Evolutionary conservation across 108 stramenopile genomes (phyloP).

Genomic region (Nannochloropsis oceanica): DNA sequence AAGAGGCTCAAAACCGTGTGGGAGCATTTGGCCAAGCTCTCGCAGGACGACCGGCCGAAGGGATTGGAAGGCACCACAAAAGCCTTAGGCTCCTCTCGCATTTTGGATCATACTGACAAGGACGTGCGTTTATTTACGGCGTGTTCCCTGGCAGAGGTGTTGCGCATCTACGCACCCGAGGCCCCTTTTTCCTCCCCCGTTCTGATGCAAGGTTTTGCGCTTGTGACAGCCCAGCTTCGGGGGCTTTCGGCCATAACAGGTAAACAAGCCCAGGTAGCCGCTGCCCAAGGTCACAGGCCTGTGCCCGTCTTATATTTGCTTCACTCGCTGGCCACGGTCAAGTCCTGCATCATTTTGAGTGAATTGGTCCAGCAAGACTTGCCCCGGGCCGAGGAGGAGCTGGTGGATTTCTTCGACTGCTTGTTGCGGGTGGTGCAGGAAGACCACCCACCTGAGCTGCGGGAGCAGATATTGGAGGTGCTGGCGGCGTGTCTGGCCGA

Average conservation of each 20-base stretch:
- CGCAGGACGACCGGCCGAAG: constrained; percentile 5
- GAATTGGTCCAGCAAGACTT: constrained; percentile 22
- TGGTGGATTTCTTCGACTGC: constrained; percentile 25
- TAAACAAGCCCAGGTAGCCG: not conserved
- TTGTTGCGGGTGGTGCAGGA: constrained; percentile 19
- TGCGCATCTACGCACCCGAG: constrained; percentile 36
- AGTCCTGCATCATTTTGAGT: constrained; percentile 33
- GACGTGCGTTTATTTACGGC: constrained; percentile 21
- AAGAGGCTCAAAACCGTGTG: constrained; percentile 1
- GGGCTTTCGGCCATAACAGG: constrained; percentile 4
- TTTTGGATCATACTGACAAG: constrained; percentile 22
- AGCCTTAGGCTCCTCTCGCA: constrained; percentile 3
- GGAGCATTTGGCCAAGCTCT: not conserved
- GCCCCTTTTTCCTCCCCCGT: constrained; percentile 25
- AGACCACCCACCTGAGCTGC: not conserved
- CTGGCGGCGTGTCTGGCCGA: constrained; percentile 22
- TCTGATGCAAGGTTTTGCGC: constrained; percentile 10
- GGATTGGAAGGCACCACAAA: constrained; percentile 16
- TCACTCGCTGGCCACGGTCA: constrained; percentile 13
- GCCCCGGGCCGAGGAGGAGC: constrained; percentile 20
- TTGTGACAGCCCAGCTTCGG: constrained; percentile 21
- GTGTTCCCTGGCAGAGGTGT: constrained; percentile 34
- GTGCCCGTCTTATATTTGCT: constrained; percentile 1
- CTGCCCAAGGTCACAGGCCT: not conserved
- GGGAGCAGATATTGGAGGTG: not conserved